Evolutionary conservation across 2,329 filamentous ascomycete genomes (phyloP), one percentile per base, ranked within the genome.

Genomic region (Cercospora citrullina): DNA sequence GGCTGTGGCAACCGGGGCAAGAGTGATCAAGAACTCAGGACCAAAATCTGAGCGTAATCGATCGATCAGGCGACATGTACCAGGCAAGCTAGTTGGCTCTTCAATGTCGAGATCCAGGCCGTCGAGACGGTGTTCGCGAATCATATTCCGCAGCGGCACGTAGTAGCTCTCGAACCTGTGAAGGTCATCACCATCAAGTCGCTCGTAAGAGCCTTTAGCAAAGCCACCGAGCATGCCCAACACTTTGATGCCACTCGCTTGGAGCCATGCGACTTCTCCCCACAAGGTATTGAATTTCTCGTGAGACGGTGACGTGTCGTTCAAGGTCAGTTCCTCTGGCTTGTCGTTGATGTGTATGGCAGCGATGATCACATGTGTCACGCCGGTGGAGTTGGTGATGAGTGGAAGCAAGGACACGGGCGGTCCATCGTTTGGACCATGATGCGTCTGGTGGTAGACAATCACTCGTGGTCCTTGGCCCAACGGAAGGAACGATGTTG

Each of bases 161-260:
- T 96, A 95, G 80, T 91, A 93, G 16, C 81, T 78, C 79, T 96
- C 91, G 75, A 96, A 96, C 62, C 85, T 81, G 5, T 81, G 80
- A 42, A 83, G 77, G 65, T 87, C 87, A 74, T 90, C 87, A 3
- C 89, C 85, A 66, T 81, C 79, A 18, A 89, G 81, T 65, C 87
- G 84, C 60, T 84, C 81, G 76, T 66, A 97, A 12, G 88, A 90
- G 10, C 93, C 94, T 68, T 86, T 85, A 0, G 92, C 93, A 2
- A 93, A 93, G 16, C 94, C 94, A 45, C 94, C 94, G 1, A 97
- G 84, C 91, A 97, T 95, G 64, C 88, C 92, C 77, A 96, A 84
- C 12, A 97, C 88, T 74, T 90, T 93, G 70, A 97, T 85, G 51
- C 93, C 93, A 6, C 85, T 84, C 1, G 86, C 86, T 77, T 95